Base-by-base conservation (phyloP, 768 basidiomycete genomes). In the Boletus insuetus region DNA sequence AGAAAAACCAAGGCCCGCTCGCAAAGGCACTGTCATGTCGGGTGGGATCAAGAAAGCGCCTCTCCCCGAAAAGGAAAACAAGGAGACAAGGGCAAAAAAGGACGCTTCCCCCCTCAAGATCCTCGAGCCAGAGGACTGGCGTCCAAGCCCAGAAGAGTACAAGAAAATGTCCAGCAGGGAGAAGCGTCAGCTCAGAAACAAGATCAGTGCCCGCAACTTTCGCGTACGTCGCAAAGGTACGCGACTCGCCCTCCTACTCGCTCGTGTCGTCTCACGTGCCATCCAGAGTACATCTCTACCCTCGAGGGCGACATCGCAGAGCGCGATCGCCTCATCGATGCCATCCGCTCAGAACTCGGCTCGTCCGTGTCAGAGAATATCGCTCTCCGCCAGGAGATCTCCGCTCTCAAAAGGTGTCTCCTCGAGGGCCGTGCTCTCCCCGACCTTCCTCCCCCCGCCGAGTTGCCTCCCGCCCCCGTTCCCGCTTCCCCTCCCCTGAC, bases 141-240 rank as follows among this genome's bases (percentile, higher is more conserved):
- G 91, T 46, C 92, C 91, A 9, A 81, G 84, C 4, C 88, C 94
- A 1, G 96, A 97, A 60, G 94, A 94, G 58, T 97, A 98, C 76
- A 87, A 91, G 68, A 98, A 93, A 72, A 89, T 99, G 83, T 84
- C 85, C 6, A 88, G 86, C 65, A 98, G 96, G 75, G 95, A 98
- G 77, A 98, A 98, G 73, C 77, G 97, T 10, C 96, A 98, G 71
- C 76, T 98, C 41, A 72, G 96, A 48, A 99, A 99, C 77, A 99
- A 99, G 85, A 94, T 98, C 63, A 89, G 86, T 60, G 96, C 96
- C 0, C 77, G 95, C 51, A 97, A 96, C 69, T 98, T 98, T 74
- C 81, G 96, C n/a, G 91, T 94, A 29, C 77, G 96, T 37, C 79
- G 94, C 70, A 98, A 98, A 77, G 95, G 92, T 90, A 29, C 45